These are phyloP conservation scores for Backusella morwellensis DNA, from an alignment of 192 early-diverging fungal species.

Conservation along the genomic window DNA sequence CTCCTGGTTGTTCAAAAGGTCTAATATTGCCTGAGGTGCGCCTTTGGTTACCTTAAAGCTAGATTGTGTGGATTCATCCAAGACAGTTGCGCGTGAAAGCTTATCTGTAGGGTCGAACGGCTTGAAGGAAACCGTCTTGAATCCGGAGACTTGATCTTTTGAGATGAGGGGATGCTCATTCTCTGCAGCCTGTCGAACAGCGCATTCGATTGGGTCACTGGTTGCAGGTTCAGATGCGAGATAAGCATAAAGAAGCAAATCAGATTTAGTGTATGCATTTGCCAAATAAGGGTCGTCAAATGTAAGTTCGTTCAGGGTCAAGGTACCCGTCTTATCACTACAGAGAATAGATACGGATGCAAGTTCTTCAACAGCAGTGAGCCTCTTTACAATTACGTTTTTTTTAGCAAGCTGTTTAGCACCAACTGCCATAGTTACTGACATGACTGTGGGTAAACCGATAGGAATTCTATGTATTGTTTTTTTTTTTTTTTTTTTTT, in stretches of 20 bases:
- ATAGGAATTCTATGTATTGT: slow-evolving; percentile 57
- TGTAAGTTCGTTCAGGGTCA: slow-evolving; percentile 76
- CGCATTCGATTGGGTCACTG: slow-evolving; percentile 71
- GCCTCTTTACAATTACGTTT: slow-evolving; percentile 75
- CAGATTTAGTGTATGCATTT: slow-evolving; percentile 41
- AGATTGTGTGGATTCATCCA: slow-evolving; percentile 45
- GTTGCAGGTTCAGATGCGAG: slow-evolving; percentile 71
- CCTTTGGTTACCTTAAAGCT: slow-evolving; percentile 68
- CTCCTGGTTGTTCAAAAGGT: slow-evolving; percentile 43
- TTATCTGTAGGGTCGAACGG: slow-evolving; percentile 76
- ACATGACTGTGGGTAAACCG: slow-evolving; percentile 78
- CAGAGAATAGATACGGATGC: slow-evolving; percentile 68
- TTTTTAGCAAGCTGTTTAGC: slow-evolving; percentile 68
- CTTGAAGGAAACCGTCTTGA: slow-evolving; percentile 62
- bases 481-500: too few relatives aligned
- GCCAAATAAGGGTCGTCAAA: slow-evolving; percentile 69
- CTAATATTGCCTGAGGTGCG: slow-evolving; percentile 70
- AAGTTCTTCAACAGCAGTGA: slow-evolving; percentile 79
- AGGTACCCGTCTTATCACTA: slow-evolving; percentile 72
- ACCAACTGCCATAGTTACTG: slow-evolving; percentile 84
- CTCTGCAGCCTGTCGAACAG: slow-evolving; percentile 65
- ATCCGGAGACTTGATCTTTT: slow-evolving; percentile 59
- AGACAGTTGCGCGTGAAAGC: slow-evolving; percentile 63
- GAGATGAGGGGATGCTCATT: slow-evolving; percentile 44
- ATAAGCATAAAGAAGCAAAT: slow-evolving; percentile 64